Evolutionary conservation across 2,329 filamentous ascomycete genomes (phyloP).

Genomic region (Curvularia verruculosa): DNA sequence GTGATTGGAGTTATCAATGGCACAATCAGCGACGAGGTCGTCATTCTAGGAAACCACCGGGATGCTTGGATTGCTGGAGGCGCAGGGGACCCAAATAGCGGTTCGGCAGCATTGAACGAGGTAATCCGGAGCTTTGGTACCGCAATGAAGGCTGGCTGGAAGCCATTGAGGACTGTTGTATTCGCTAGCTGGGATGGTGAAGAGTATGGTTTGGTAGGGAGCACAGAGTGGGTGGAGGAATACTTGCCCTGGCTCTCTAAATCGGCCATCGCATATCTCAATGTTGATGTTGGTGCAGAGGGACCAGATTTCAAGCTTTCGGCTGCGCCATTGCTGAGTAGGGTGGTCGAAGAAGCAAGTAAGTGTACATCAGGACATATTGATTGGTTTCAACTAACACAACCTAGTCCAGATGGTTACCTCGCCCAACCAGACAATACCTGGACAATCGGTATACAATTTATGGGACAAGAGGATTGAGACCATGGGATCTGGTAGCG

Average conservation of each 20-base stretch:
- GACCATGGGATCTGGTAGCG: slow-evolving; percentile 61
- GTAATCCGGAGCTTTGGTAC: slow-evolving; percentile 76
- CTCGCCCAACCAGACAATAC: slow-evolving; percentile 71
- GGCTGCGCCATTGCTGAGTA: slow-evolving; percentile 77
- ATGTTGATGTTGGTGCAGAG: slow-evolving; percentile 76
- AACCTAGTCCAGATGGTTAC: slow-evolving; percentile 37
- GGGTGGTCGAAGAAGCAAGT: slow-evolving; percentile 70
- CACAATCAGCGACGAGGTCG: slow-evolving; percentile 79
- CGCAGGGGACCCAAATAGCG: slow-evolving; percentile 81
- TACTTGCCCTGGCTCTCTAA: slow-evolving; percentile 79
- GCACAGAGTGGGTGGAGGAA: slow-evolving; percentile 93
- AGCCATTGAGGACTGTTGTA: slow-evolving; percentile 85
- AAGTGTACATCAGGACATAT: slow-evolving; percentile 10
- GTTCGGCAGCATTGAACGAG: slow-evolving; percentile 79
- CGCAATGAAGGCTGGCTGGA: slow-evolving; percentile 76
- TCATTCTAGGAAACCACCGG: slow-evolving; percentile 90
- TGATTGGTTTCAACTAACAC: slow-evolving; percentile 17
- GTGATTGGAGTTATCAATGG: slow-evolving; percentile 93
- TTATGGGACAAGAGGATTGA: slow-evolving; percentile 61
- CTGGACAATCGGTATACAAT: slow-evolving; percentile 73
- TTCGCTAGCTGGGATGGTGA: slow-evolving; percentile 74
- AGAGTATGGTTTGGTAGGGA: slow-evolving; percentile 85
- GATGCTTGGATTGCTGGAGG: slow-evolving; percentile 91
- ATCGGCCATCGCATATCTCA: slow-evolving; percentile 80
- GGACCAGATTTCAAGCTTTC: slow-evolving; percentile 68